Evolutionary conservation across 495 filamentous ascomycete species (phyloP).

Genomic region (Bacidia rubella): DNA sequence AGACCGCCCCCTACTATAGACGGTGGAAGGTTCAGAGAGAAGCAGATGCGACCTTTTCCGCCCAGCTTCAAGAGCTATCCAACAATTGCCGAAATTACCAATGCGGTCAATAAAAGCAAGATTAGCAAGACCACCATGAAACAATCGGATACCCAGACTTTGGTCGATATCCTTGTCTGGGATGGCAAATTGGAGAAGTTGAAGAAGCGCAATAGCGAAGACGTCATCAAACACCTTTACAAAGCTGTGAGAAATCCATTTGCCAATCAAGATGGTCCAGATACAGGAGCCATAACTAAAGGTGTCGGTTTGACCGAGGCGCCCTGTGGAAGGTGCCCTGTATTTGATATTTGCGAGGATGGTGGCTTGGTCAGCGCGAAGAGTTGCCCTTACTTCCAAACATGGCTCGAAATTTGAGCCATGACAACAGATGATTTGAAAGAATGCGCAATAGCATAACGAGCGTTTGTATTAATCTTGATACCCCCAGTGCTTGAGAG

Average conservation of each 20-base stretch:
- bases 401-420: constrained; percentile 45
- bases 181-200: constrained; percentile 54
- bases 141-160: constrained; percentile 59
- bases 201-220: constrained; percentile 15
- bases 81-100: constrained; percentile 56
- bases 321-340: constrained; percentile 84
- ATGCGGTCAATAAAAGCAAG: constrained; percentile 54
- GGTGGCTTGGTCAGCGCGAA: constrained; percentile 78
- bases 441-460: too few relatives aligned
- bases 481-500: too few relatives aligned
- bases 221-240: constrained; percentile 33
- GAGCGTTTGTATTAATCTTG: too few relatives aligned
- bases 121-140: constrained; percentile 21
- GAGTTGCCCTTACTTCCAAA: constrained; percentile 79
- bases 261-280: constrained; percentile 29
- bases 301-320: constrained; percentile 68
- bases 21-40: constrained; percentile 1
- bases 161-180: constrained; percentile 74
- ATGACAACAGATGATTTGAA: neutral
- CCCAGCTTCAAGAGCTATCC: constrained; percentile 62
- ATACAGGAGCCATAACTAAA: constrained; percentile 22
- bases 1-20: neutral
- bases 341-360: constrained; percentile 83
- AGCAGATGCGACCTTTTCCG: constrained; percentile 44
- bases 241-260: constrained; percentile 29